Evolutionary conservation across 148 eudicot species (phyloP), one percentile per base, ranked within the genome.

Genomic region (Heliosperma pusillum): DNA sequence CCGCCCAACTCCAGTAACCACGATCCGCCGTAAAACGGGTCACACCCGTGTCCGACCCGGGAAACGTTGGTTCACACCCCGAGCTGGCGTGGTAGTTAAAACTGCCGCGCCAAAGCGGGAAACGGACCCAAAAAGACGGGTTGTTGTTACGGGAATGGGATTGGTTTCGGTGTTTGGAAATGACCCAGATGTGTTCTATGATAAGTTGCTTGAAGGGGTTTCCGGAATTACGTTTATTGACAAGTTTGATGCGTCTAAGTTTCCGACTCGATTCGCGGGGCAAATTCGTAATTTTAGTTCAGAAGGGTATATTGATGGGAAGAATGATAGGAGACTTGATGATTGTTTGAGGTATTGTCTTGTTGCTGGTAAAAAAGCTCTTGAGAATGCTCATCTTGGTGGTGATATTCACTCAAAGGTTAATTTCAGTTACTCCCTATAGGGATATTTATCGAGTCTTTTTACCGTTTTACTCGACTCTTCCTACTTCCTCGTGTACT

Each of bases 101-200:
- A 72, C 86, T 6, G 71, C 44, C 4, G 79, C 92, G 0, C 92
- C 96, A 17, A 88, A 82, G 30, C 82, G 98, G 22, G 97, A 94
- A 72, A 87, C 62, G 3, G 98, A 94, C 77, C 98, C 98, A 0
- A 94, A 91, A 83, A 94, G 91, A 73, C 81, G 98, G 56, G 97
- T 94, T 0, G 98, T 94, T 0, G 85, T 94, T 20, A 94, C 98
- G 3, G 98, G 98, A 0, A 89, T 88, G 96, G 98, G 98, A 0
- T 76, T 94, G 22, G 98, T 94, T 4, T 94, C 98, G 10, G 98
- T 94, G 2, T 91, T 94, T 52, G 98, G 98, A 1, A 90, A 87
- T 77, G 97, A 91, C 59, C 96, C 87, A 0, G 96, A 91, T 64
- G 74, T 84, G 3, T 94, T 86, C 83, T 95, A 92, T 71, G 87